Evolutionary conservation across 176 grass and related monocot species (phyloP), one percentile per base, ranked within the genome.

Genomic region (Oryza meyeriana): DNA sequence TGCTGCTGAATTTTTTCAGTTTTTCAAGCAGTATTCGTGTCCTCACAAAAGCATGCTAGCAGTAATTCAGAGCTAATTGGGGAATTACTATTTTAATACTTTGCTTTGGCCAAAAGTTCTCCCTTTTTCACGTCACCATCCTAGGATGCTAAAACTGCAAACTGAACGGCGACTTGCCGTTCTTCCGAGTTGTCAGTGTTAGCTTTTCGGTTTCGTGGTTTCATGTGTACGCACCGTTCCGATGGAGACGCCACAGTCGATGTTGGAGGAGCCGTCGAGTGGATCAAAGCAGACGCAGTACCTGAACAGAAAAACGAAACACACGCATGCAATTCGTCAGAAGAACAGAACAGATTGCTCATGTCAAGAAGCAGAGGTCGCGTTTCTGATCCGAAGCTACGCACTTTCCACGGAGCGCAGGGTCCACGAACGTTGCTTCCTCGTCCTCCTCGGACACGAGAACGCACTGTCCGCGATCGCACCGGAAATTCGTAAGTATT

Each of bases 281-380:
- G 96, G 96, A 79, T 99, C 96, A 87, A 99, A 99, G 79, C 92
- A 94, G 2, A 99, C 96, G 20, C 96, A 99, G 3, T 95, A 99
- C 80, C 96, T 93, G 62, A 1, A 36, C 3, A 22, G 5, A 17
- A 42, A 76, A 55, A 75, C 10, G 14, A 5, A 44, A 2, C 59
- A n/a, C 61, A 44, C 20, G 10, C 61, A 24, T 30, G 20, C 8
- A 68, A 32, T 84, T 69, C 25, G 22, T 64, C 52, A 71, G 40
- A 10, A 85, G 76, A 59, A 59, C 30, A 5, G 14, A 45, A 25
- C 5, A 42, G 13, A 26, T 30, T 10, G 57, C 11, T 45, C 4
- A 17, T 8, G 38, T 29, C 12, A 58, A 4, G 25, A 17, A 70
- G 50, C 6, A 64, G 69, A 12, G 18, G 6, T 59, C 12, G 69